Evolutionary conservation across 2,329 filamentous ascomycete species (phyloP), one percentile per base, ranked within the genome.

Genomic region (Colletotrichum tropicale): DNA sequence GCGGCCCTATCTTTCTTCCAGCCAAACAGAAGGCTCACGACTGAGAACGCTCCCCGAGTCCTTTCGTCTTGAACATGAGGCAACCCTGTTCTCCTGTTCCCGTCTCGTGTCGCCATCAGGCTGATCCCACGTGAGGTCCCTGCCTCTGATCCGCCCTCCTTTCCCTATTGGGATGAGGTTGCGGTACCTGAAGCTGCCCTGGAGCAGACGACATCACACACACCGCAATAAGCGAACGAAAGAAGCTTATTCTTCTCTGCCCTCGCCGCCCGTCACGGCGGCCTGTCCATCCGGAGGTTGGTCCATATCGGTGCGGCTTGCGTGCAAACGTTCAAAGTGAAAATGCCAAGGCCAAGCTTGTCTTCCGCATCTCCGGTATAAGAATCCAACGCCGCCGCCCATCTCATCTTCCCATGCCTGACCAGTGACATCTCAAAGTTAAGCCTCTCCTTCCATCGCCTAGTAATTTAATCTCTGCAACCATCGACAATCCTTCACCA

Each of bases 151-250:
- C 64, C 73, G 73, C 69, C 56, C 55, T 70, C 24, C 32, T 73
- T 71, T 30, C 73, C 70, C 8, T 13, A 58, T 75, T 56, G 64
- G 73, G 73, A 65, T 72, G 73, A 68, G 70, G 70, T 75, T 75
- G 73, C 73, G 73, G 73, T 68, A 73, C 43, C 26, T 73, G 73
- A 75, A 73, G 73, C 73, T 60, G 32, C 36, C 58, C 43, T 72
- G 69, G 52, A 43, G 43, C 70, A 34, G 56, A 68, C 30, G 30
- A 68, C 28, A 36, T 34, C 58, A 32, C 34, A 60, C 64, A 60
- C 16, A 36, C 58, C 16, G 30, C 16, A 18, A 9, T 32, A 58
- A 55, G 56, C 32, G 64, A 56, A 13, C 26, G 16, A 34, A 68
- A 68, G 55, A 68, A 75, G 56, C 64, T 73, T 75, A 73, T 43